phyloP scores from a whole-genome alignment of 345 rosid species.

The Xanthoceras sorbifolium region DNA sequence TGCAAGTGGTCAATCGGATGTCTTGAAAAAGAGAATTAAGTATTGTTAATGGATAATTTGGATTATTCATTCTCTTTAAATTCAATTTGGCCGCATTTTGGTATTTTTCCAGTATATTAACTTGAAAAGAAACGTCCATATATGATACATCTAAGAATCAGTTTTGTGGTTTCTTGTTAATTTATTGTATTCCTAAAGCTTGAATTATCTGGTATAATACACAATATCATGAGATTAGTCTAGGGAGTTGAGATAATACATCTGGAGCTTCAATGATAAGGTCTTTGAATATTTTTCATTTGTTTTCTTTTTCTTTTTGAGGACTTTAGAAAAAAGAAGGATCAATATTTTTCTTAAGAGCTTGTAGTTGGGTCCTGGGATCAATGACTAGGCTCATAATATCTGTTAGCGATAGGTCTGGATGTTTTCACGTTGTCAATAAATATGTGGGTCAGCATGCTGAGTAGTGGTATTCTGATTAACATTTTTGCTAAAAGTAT shows the following conservation, averaged over 20 bases:
- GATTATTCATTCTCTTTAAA: not conserved
- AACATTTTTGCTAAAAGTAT: not conserved
- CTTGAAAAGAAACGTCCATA: not conserved
- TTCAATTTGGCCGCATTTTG: not conserved
- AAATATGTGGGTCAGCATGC: constrained; percentile 12
- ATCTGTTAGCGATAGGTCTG: constrained; percentile 5
- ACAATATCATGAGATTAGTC: not conserved
- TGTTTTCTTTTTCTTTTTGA: not conserved
- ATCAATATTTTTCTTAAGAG: not conserved
- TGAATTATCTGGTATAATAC: not conserved
- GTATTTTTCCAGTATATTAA: not conserved
- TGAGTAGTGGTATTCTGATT: not conserved
- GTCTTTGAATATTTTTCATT: not conserved
- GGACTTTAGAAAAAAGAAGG: not conserved
- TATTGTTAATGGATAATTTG: not conserved
- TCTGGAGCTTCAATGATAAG: not conserved
- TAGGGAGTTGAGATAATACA: not conserved
- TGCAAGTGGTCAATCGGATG: not conserved
- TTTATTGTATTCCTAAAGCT: not conserved
- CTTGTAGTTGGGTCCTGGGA: not conserved
- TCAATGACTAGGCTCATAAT: constrained; percentile 7
- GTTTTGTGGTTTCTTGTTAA: not conserved
- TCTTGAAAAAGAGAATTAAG: not conserved
- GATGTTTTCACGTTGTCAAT: constrained; percentile 10
- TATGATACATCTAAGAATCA: not conserved